Evolutionary conservation across 257 asterid genomes (phyloP).

Genomic region (Haberlea rhodopensis): DNA sequence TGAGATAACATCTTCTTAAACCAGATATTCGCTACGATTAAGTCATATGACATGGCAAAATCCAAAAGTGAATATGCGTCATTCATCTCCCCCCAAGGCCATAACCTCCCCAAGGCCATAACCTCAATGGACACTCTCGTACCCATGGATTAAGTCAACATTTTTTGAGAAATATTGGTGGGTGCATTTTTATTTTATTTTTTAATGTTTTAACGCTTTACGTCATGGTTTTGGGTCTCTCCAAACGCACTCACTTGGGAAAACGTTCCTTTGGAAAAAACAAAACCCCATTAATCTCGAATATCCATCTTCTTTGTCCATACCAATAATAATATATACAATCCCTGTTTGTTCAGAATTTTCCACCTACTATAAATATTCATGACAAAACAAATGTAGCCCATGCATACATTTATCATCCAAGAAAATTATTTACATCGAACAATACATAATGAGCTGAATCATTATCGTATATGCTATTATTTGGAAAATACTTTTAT

Average conservation of each 20-base stretch:
- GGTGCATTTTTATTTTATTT: slow-evolving; percentile 14
- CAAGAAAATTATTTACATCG: no score
- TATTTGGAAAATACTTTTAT: no score
- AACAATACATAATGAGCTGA: no score
- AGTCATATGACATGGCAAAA: no score
- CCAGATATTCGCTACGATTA: no score
- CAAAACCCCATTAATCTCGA: slow-evolving; percentile 33
- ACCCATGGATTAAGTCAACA: no score
- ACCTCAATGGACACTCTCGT: no score
- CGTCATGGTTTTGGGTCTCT: slow-evolving; percentile 23
- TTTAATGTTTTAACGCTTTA: not conserved
- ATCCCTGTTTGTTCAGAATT: slow-evolving; percentile 4
- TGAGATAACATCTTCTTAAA: no score
- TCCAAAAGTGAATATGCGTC: no score
- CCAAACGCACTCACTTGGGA: slow-evolving; percentile 50
- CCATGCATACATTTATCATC: slow-evolving; percentile 32
- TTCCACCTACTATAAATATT: slow-evolving; percentile 20
- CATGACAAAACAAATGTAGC: slow-evolving; percentile 38
- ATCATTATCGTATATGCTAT: no score
- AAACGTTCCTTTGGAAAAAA: slow-evolving; percentile 29
- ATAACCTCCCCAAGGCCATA: not conserved
- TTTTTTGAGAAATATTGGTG: slow-evolving; percentile 35
- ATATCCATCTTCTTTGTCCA: slow-evolving; percentile 52
- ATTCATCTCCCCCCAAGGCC: not conserved
- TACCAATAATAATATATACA: slow-evolving; percentile 22